A percentile compares a stretch with the other conserved stretches of the same genome.
These are phyloP conservation scores for Solanum ossicruentum DNA, from an alignment of 257 asterid species.

Conservation along the genomic window DNA sequence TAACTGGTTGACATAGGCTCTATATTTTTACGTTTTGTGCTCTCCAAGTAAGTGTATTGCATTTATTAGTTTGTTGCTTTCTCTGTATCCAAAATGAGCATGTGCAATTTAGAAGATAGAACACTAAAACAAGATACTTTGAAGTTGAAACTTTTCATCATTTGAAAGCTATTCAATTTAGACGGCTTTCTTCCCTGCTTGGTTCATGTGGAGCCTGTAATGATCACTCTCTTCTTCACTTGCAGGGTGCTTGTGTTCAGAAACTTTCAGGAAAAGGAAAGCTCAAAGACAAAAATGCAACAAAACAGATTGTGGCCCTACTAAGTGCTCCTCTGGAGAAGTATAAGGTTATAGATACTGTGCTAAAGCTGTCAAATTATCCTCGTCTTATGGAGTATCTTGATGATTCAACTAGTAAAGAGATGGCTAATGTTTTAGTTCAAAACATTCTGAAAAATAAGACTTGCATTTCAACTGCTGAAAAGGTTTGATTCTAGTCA, in stretches of 20 bases:
- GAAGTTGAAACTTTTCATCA: neutral
- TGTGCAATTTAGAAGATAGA: neutral
- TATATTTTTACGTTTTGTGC: neutral
- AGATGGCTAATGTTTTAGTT: constrained; percentile 88
- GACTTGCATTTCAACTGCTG: constrained; percentile 76
- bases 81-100: neutral
- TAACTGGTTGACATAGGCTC: neutral
- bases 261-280: constrained; percentile 80
- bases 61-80: neutral
- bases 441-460: constrained; percentile 74
- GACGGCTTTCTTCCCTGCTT: neutral
- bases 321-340: constrained; percentile 93
- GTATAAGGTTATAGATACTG: constrained; percentile 90
- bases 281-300: constrained; percentile 75
- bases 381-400: constrained; percentile 79
- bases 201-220: neutral
- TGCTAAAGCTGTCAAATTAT: constrained; percentile 79
- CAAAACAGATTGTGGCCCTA: constrained; percentile 85
- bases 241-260: constrained; percentile 82
- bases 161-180: neutral
- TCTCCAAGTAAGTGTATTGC: neutral
- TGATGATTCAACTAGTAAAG: constrained; percentile 69
- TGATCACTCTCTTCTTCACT: neutral
- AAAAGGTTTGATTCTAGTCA: constrained; percentile 45
- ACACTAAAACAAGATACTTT: neutral